Evolutionary conservation across 1,139 yeast species (phyloP), one percentile per base, ranked within the genome.

Genomic region (Pichia sp.): DNA sequence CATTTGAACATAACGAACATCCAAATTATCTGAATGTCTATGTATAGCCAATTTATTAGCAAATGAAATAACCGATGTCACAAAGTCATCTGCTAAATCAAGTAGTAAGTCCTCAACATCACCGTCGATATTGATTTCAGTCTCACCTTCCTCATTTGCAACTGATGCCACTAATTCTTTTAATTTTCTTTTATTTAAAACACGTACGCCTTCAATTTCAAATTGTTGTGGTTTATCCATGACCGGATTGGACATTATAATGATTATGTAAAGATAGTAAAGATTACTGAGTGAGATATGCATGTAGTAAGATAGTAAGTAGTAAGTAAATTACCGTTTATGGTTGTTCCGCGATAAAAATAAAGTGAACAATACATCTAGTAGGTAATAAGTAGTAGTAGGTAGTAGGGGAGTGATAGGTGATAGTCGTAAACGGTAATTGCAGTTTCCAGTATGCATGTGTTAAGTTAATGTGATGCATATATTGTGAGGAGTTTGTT

Each of bases 1-100:
- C 47, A 92, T 67, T 65, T 92, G 98, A 42, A 94, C 78, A 62
- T 92, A 98, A 57, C 82, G 80, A 22, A 86, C 87, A 57, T 92
- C 97, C 36, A 92, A 70, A 41, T 81, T 76, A 51, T 90, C 96
- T n/a, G 87, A 78, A 61, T 87, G 87, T 53, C 98, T 76, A 59
- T 90, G 97, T 62, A 92, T 92, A 20, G 99, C 98, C 55, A 92
- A 70, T 46, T 94, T 78, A 62, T 98, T 92, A 0, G 97, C 96
- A 69, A 92, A 92, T 3, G 87, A 75, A 0, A 97, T 87, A 2
- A 94, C 96, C 41, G 86, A 82, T 16, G 86, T 78, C 12, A 92
- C 94, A 62, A 92, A 92, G 60, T 94, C 98, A 62, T 94, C 99
- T 0, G 98, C 97, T 49, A 92, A 70, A 62, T 94, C 98, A 41